These are phyloP conservation scores for Penicillium daleae DNA, from an alignment of 495 filamentous ascomycete genomes.

Conservation along the genomic window DNA sequence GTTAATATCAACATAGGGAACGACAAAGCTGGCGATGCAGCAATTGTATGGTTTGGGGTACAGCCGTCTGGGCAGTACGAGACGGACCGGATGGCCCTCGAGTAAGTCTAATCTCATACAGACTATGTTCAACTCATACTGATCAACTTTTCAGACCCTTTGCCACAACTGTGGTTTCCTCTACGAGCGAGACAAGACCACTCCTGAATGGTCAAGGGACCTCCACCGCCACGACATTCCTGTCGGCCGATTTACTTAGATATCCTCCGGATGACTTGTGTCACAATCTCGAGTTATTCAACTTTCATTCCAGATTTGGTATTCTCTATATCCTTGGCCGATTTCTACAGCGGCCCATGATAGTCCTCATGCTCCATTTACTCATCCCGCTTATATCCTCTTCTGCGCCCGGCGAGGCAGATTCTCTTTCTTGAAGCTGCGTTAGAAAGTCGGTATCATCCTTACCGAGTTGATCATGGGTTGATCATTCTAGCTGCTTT, in stretches of 20 bases:
- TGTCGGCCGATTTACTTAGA: constrained; percentile 40
- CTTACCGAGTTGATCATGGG: no score
- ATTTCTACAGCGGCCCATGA: neutral
- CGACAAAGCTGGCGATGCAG: constrained; percentile 82
- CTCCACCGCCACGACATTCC: constrained; percentile 65
- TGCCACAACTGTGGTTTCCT: constrained; percentile 93
- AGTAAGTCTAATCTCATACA: constrained; percentile 51
- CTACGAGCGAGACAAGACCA: constrained; percentile 81
- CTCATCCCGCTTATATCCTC: neutral
- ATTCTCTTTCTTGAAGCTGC: constrained; percentile 4
- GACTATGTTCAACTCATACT: neutral
- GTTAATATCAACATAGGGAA: constrained; percentile 56
- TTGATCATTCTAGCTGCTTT: neutral
- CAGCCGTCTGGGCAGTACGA: constrained; percentile 89
- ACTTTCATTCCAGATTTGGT: neutral
- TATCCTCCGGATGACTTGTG: neutral
- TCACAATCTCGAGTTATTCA: neutral
- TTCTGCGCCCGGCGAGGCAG: constrained; percentile 5
- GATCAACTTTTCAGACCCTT: constrained; percentile 62
- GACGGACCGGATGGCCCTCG: constrained; percentile 86
- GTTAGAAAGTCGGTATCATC: neutral
- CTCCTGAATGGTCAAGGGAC: constrained; percentile 82
- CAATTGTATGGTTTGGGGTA: constrained; percentile 89
- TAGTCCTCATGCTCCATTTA: neutral
- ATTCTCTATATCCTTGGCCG: neutral